Conservation (phyloP, 306 rosid species). For the Calophaca sinica region DNA sequence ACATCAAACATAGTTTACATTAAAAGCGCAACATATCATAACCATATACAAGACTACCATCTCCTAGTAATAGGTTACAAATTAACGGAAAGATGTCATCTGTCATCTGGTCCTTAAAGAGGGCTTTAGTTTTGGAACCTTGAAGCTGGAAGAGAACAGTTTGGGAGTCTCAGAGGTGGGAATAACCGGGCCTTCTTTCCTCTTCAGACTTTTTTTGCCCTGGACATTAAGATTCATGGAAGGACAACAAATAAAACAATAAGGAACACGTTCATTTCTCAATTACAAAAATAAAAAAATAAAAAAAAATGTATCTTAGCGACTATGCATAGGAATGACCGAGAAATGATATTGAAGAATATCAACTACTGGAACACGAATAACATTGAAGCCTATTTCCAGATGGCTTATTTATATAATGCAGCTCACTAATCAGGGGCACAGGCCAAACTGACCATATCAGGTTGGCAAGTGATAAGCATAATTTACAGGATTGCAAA, state of each 20-base stretch:
- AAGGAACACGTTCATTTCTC: neutral
- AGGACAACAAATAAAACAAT: neutral
- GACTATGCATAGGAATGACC: neutral
- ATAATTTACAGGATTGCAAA: neutral
- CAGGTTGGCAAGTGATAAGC: neutral
- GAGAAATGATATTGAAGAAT: neutral
- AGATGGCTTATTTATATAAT: neutral
- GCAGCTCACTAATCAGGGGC: neutral
- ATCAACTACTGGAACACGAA: neutral
- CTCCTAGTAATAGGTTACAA: conserved; percentile 3
- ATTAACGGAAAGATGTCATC: conserved; percentile 1
- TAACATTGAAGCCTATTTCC: conserved; percentile 6
- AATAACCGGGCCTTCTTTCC: conserved; percentile 54
- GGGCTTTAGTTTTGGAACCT: conserved; percentile 83
- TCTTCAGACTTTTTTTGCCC: conserved; percentile 63
- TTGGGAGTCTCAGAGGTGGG: conserved; percentile 56
- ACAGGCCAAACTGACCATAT: conserved; percentile 4
- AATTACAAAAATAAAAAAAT: conserved; percentile 8
- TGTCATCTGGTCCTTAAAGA: conserved; percentile 35
- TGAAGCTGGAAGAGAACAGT: conserved; percentile 73
- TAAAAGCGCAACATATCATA: neutral
- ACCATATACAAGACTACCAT: conserved; percentile 13
- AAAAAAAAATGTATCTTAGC: neutral
- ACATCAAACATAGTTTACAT: conserved; percentile 52
- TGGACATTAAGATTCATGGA: conserved; percentile 44